Conservation (phyloP, 257 asterid species). For the Jasminum sambac region DNA sequence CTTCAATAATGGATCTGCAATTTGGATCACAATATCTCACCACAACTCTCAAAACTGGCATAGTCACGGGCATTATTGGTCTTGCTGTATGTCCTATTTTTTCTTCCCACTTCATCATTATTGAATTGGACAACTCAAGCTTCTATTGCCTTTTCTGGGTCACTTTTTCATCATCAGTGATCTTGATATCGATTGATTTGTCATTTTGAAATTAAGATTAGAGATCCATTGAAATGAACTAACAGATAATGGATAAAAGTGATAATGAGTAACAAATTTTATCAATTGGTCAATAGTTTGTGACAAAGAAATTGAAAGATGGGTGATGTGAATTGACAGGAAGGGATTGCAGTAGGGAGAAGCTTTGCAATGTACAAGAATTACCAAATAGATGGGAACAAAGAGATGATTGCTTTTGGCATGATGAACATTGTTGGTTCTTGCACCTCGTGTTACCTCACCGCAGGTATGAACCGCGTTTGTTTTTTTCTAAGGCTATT, state of each 20-base stretch:
- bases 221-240: too few species aligned
- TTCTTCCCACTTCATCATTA: neutral
- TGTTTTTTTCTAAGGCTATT: neutral
- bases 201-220: too few species aligned
- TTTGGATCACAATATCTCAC: constrained; percentile 69
- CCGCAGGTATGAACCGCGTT: constrained; percentile 56
- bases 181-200: too few species aligned
- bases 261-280: neutral
- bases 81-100: constrained; percentile 63
- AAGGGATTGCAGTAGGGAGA: constrained; percentile 98
- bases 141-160: too few species aligned
- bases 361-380: constrained; percentile 94
- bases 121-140: neutral
- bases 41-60: constrained; percentile 74
- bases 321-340: constrained; percentile 43
- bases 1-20: constrained; percentile 74
- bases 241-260: too few species aligned
- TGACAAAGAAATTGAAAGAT: neutral
- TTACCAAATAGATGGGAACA: constrained; percentile 94
- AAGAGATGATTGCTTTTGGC: constrained; percentile 96
- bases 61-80: constrained; percentile 81
- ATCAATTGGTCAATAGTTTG: neutral
- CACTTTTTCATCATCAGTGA: too few species aligned
- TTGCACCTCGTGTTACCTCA: constrained; percentile 89
- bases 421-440: constrained; percentile 93